phyloP scores from a whole-genome alignment of 371 early-diverging fungal genomes.

The Caulochytrium protostelioides region DNA sequence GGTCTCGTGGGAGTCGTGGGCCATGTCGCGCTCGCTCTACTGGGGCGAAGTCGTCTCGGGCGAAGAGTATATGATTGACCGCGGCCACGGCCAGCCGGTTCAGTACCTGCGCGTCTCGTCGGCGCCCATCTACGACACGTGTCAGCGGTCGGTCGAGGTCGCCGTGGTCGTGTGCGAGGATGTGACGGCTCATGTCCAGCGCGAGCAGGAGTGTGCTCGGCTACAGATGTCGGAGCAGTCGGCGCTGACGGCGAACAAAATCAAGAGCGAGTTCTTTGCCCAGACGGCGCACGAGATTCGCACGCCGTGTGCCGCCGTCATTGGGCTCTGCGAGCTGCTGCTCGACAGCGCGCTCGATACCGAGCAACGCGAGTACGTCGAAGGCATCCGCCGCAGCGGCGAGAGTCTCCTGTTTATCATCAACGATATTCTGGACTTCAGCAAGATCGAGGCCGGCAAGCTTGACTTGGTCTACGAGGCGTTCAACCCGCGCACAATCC shows the following conservation, averaged over 20 bases:
- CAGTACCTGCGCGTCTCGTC: not conserved
- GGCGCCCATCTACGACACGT: conserved; percentile 19
- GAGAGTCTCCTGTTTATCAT: conserved; percentile 39
- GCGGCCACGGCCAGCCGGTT: too few relatives aligned
- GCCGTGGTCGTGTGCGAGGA: conserved; percentile 38
- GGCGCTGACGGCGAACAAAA: not conserved
- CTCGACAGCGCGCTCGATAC: conserved; percentile 35
- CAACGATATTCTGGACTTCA: conserved; percentile 43
- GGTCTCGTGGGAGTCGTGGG: too few relatives aligned
- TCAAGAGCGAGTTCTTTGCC: not conserved
- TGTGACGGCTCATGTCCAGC: conserved; percentile 42
- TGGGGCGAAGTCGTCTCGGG: too few relatives aligned
- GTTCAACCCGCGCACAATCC: conserved; percentile 33
- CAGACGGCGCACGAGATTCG: too few relatives aligned
- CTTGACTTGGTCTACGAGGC: conserved; percentile 42
- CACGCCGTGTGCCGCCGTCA: conserved; percentile 40
- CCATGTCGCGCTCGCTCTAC: too few relatives aligned
- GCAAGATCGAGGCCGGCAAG: conserved; percentile 49
- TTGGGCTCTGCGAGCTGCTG: conserved; percentile 40
- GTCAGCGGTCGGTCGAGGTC: conserved; percentile 39
- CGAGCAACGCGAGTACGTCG: conserved; percentile 40
- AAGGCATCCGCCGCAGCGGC: conserved; percentile 39
- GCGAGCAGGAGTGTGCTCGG: not conserved
- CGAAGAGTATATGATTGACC: too few relatives aligned
- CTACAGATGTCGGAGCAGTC: not conserved